Evolutionary conservation across 441 rosid genomes (phyloP).

Genomic region (Adansonia rubrostipa): DNA sequence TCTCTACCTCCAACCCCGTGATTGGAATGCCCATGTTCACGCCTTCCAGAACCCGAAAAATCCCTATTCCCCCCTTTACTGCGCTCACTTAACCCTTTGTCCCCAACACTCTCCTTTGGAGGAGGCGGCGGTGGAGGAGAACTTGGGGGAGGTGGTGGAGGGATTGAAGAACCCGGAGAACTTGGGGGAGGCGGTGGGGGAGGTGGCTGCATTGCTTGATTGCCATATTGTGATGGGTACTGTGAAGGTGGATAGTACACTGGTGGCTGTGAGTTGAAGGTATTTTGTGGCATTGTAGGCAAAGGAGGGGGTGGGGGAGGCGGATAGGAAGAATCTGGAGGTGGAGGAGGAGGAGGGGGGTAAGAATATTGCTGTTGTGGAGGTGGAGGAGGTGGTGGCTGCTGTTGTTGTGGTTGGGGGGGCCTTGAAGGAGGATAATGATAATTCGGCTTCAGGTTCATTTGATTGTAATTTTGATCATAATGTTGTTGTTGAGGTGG

Average conservation of each 20-base stretch:
- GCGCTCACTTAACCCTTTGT: constrained; percentile 42
- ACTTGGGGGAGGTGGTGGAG: constrained; percentile 80
- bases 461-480: constrained; percentile 41
- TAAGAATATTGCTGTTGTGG: constrained; percentile 67
- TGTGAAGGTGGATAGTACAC: constrained; percentile 58
- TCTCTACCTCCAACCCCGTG: constrained; percentile 46
- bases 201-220: constrained; percentile 44
- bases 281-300: constrained; percentile 37
- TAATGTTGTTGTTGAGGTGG: constrained; percentile 39
- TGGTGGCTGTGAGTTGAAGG: constrained; percentile 42
- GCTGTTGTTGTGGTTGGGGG: constrained; percentile 37
- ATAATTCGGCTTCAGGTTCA: constrained; percentile 45
- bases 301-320: constrained; percentile 51
- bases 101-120: constrained; percentile 50
- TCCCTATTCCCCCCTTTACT: constrained; percentile 42
- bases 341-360: constrained; percentile 58
- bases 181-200: constrained; percentile 67
- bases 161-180: constrained; percentile 54
- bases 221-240: constrained; percentile 47
- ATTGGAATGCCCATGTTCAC: constrained; percentile 53
- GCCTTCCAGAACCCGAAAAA: constrained; percentile 43
- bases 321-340: constrained; percentile 49
- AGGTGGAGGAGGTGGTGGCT: constrained; percentile 59
- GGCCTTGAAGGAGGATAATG: constrained; percentile 46
- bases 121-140: constrained; percentile 82